Percentiles rank a stretch among this genome's conserved stretches.
Evolutionary conservation across 345 rosid genomes (phyloP).

Genomic region (Hypericum androsaemum): DNA sequence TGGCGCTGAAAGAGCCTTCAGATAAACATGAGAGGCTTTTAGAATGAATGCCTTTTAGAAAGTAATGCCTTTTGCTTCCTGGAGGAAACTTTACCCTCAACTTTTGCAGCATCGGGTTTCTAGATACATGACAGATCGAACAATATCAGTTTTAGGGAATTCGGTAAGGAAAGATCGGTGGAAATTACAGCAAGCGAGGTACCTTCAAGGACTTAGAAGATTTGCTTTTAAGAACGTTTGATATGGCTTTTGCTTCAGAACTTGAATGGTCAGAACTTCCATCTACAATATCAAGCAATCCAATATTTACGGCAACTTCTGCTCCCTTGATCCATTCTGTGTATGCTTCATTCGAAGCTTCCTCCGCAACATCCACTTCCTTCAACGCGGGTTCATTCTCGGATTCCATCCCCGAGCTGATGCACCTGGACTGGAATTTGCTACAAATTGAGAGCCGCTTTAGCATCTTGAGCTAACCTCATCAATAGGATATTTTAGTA

Average conservation of each 20-base stretch:
- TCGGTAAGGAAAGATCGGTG: not conserved
- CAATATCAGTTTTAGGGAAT: not conserved
- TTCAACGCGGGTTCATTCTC: conserved; percentile 29
- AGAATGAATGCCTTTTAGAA: conserved; percentile 69
- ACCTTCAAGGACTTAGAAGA: conserved; percentile 40
- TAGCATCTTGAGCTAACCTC: no score
- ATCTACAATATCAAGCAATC: conserved; percentile 11
- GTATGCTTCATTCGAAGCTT: no score
- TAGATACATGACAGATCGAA: conserved; percentile 14
- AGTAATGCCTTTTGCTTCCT: conserved; percentile 35
- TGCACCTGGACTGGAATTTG: no score
- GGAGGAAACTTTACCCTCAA: conserved; percentile 27
- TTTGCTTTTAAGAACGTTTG: conserved; percentile 23
- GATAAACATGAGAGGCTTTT: conserved; percentile 69
- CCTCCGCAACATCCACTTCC: conserved; percentile 19
- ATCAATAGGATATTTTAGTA: no score
- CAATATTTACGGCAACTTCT: conserved; percentile 16
- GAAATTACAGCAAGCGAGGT: no score
- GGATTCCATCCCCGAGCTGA: conserved; percentile 40
- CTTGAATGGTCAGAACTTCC: conserved; percentile 8
- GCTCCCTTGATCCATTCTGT: conserved; percentile 28
- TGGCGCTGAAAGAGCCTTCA: conserved; percentile 83
- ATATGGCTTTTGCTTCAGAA: no score
- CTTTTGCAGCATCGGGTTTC: conserved; percentile 26
- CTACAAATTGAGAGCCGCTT: no score